These are phyloP conservation scores for Tetragonia tetragonoides DNA, from an alignment of 148 eudicot genomes.

Conservation along the genomic window DNA sequence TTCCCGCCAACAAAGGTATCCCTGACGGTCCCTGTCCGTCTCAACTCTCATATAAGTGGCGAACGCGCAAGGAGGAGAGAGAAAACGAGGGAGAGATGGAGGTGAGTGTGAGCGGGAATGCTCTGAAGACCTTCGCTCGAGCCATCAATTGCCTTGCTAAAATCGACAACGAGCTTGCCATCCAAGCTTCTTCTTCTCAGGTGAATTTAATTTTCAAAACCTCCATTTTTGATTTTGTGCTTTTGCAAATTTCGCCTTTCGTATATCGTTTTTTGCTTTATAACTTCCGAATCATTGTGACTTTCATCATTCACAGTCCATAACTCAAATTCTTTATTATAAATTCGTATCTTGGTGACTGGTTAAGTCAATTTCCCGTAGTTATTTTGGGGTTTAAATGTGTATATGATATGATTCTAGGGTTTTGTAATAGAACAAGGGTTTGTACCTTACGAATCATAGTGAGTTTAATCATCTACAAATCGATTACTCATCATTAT, in stretches of 20 bases:
- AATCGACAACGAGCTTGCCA: conserved; percentile 84
- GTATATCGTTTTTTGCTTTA: neutral
- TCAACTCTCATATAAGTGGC: neutral
- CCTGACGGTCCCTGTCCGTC: neutral
- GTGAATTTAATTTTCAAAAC: conserved; percentile 19
- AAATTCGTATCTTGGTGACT: too few species aligned
- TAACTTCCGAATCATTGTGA: neutral
- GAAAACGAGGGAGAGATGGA: conserved; percentile 53
- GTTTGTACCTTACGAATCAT: too few species aligned
- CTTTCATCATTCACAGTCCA: neutral
- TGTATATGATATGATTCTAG: neutral
- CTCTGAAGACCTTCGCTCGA: conserved; percentile 75
- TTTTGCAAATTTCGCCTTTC: neutral
- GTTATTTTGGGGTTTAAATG: neutral
- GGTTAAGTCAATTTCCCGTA: too few species aligned
- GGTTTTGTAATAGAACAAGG: neutral
- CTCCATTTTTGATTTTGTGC: neutral
- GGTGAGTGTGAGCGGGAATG: conserved; percentile 69
- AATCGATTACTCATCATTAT: neutral
- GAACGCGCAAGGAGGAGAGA: neutral
- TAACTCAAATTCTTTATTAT: neutral
- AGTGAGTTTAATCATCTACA: too few species aligned
- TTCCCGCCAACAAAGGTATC: neutral
- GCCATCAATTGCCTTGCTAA: conserved; percentile 85
- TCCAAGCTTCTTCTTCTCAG: conserved; percentile 87